Base-by-base conservation (phyloP, 371 early-diverging fungal genomes). In the Dichotomocladium elegans region DNA sequence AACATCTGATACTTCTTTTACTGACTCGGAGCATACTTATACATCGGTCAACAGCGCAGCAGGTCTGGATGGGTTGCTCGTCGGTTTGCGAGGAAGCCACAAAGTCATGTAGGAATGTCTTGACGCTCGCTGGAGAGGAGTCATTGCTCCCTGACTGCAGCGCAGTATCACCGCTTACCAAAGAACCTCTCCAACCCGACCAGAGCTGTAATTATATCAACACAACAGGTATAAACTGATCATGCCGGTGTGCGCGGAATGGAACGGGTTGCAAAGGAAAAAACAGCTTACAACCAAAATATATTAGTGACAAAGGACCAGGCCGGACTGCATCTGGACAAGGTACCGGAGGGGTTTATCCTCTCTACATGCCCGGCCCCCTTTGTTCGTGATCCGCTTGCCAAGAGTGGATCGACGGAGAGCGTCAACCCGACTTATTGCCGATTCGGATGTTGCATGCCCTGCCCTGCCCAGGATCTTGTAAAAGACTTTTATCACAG, bases 71-170 rank as follows among this genome's bases (percentile, higher is more conserved):
- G 49, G 73, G 79, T 2, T 84, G 85, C 52, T 43, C 56, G 24
- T 73, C 79, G 8, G 68, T 78, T 14, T 84, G 85, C 47, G 47
- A 74, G 12, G 58, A 53, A 11, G 72, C 64, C 0, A 31, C 51
- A 2, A 21, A 57, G 4, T 34, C 54, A 14, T 84, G 85, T 55
- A 44, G 37, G 30, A 50, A 60, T 1, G 61, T 74, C 14, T 72
- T 83, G 35, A 57, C 51, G 7, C 56, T 61, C 33, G 54, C 68
- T n/a, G 64, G 65, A 3, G 58, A 68, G 52, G 51, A 64, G 3
- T 21, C 47, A 21, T n/a, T 61, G 8, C 43, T 80, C 5, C 82
- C 84, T 29, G 53, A 83, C 34, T 83, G 84, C 45, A 63, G 56
- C 19, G 57, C 57, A 19, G 53, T 55, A 4, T 47, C 56, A 1